Conservation (phyloP, 108 stramenopile species). For the Skeletonema potamos region DNA sequence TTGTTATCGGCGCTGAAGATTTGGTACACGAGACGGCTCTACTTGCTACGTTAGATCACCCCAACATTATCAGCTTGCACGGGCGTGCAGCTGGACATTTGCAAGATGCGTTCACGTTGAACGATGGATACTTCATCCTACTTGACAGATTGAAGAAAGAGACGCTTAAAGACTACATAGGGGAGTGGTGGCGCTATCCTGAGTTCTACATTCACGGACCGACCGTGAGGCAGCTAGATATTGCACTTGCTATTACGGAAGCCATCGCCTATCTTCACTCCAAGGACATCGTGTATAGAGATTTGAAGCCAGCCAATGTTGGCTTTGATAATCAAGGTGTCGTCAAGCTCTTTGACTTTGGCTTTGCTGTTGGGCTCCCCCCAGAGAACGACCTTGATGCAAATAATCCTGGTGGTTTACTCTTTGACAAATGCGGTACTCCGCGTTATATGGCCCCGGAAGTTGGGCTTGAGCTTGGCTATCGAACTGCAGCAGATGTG, state of each 20-base stretch:
- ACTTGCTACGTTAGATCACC: slow-evolving; percentile 17
- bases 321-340: slow-evolving; percentile 44
- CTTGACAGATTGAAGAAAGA: slow-evolving; percentile 2
- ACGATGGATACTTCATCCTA: slow-evolving; percentile 29
- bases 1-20: slow-evolving; percentile 28
- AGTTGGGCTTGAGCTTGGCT: slow-evolving; percentile 22
- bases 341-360: slow-evolving; percentile 67
- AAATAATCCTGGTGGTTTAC: slow-evolving; percentile 10
- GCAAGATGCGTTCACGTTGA: slow-evolving; percentile 2
- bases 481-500: slow-evolving; percentile 48
- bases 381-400: slow-evolving; percentile 3
- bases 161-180: background rate
- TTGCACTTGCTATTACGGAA: slow-evolving; percentile 37
- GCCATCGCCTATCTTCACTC: slow-evolving; percentile 67
- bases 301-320: slow-evolving; percentile 62
- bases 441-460: slow-evolving; percentile 42
- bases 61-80: slow-evolving; percentile 31
- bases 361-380: slow-evolving; percentile 44
- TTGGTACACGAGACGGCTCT: slow-evolving; percentile 32
- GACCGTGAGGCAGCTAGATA: slow-evolving; percentile 9
- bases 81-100: slow-evolving; percentile 15
- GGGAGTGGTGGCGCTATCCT: background rate
- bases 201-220: background rate
- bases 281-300: slow-evolving; percentile 64
- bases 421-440: slow-evolving; percentile 47